Base-by-base conservation (phyloP, 2,329 filamentous ascomycete species). In the Corinectria fuckeliana region DNA sequence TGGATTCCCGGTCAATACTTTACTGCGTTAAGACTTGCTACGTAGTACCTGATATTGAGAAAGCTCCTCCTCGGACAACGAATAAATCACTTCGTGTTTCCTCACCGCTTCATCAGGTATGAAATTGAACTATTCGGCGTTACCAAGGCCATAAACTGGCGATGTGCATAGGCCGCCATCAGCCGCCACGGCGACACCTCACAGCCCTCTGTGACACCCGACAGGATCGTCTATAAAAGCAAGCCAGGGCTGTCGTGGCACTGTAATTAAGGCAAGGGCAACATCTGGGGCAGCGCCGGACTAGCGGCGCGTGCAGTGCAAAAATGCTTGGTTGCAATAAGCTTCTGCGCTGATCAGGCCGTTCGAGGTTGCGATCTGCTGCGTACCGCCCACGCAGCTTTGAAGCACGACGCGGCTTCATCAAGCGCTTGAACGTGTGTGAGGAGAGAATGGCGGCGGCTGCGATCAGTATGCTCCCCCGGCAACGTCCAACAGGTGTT, bases 271-370 rank as follows among this genome's bases (percentile, higher is more conserved):
- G 42, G 41, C 28, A 45, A n/a, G 41, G 28, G 38, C 30, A 58
- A 47, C 36, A 39, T 47, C 36, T 30, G 49, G 49, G 49, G 34
- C 49, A 44, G 7, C 30, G 30, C 49, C 39, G 39, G 48, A 32
- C 50, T 38, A 39, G 56, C 56, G 50, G 26, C 39, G 34, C 25
- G 42, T 45, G 36, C 39, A 10, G 32, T 32, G 56, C 56, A 28
- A 20, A 41, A 42, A 54, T 54, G 56, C 50, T 50, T 59, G 50
- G 56, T 59, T 47, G 44, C 38, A 55, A 59, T 59, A 59, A 59
- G 50, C 36, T 59, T n/a, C 49, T 54, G 20, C 25, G 56, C 56
- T 59, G 56, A 59, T 59, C 56, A 39, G 30, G 18, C 32, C n/a
- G 38, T 50, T 54, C 50, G 38, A 30, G 50, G 50, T 16, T 50